These are phyloP conservation scores for Arxiozyma slooffiae DNA, from an alignment of 1,139 yeast species.

Conservation along the genomic window DNA sequence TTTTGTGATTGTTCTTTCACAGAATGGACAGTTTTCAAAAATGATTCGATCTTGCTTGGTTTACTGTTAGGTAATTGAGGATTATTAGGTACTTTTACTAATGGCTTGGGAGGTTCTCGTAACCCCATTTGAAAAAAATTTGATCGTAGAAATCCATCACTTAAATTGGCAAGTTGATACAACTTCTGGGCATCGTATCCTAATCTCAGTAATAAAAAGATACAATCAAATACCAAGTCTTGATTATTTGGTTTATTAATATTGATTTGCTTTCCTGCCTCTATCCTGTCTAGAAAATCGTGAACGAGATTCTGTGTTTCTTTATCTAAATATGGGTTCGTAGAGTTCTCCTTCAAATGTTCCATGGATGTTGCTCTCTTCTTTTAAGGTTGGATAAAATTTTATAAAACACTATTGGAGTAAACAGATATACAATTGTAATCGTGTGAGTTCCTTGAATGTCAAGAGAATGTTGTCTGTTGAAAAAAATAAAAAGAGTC, in stretches of 20 bases:
- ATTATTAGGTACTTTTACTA: not conserved
- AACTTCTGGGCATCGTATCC: constrained; percentile 1
- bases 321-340: not conserved
- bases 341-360: not conserved
- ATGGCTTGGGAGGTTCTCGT: not conserved
- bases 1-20: constrained; percentile 1
- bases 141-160: not conserved
- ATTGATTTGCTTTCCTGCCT: not conserved
- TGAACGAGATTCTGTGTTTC: not conserved
- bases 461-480: not conserved
- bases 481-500: too few relatives aligned
- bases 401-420: not conserved
- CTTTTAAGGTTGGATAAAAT: not conserved
- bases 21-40: constrained; percentile 2
- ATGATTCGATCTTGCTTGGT: constrained; percentile 2
- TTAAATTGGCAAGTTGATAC: not conserved
- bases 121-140: constrained; percentile 2
- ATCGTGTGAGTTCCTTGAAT: not conserved
- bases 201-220: constrained; percentile 1
- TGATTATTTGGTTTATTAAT: not conserved
- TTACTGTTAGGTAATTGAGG: not conserved
- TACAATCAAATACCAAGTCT: constrained; percentile 1
- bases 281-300: not conserved
- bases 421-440: too few relatives aligned
- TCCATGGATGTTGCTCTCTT: not conserved